phyloP scores from a whole-genome alignment of 2,329 filamentous ascomycete species.

The Claviceps arundinis region DNA sequence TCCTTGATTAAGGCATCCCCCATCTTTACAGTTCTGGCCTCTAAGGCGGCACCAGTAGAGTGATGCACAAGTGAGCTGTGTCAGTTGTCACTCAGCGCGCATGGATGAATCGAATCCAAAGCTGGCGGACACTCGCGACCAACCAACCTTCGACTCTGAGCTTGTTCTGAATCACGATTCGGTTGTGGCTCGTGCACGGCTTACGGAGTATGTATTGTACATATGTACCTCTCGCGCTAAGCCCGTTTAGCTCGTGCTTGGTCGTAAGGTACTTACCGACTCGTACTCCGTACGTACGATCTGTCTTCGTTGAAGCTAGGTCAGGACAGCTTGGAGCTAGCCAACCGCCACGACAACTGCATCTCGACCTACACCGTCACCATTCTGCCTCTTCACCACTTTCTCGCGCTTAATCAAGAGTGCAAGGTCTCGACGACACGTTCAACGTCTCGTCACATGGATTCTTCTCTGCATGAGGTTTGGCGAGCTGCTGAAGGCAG shows the following conservation, averaged over 20 bases:
- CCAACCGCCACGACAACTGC: not conserved
- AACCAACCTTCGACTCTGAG: not conserved
- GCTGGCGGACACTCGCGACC: not conserved
- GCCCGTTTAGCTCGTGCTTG: slow-evolving; percentile 14
- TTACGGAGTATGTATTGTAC: slow-evolving; percentile 13
- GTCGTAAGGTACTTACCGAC: slow-evolving; percentile 17
- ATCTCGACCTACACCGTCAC: not conserved
- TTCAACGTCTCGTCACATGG: slow-evolving; percentile 38
- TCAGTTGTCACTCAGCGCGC: not conserved
- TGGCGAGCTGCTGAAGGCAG: slow-evolving; percentile 86
- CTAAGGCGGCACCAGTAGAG: not conserved
- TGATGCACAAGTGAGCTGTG: not conserved
- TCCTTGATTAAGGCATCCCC: slow-evolving; percentile 12
- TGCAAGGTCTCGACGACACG: not conserved
- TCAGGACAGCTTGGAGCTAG: slow-evolving; percentile 6
- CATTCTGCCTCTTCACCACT: not conserved
- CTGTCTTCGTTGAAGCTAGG: slow-evolving; percentile 14
- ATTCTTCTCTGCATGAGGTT: slow-evolving; percentile 72
- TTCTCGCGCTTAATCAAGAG: not conserved
- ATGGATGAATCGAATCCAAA: not conserved
- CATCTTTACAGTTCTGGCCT: not conserved
- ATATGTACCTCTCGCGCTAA: slow-evolving; percentile 14
- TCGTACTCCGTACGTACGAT: slow-evolving; percentile 10
- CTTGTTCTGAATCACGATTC: too few species aligned
- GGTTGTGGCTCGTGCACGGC: slow-evolving; percentile 13